These are phyloP conservation scores for Monosporascus ibericus DNA, from an alignment of 2,329 filamentous ascomycete genomes.

Conservation along the genomic window DNA sequence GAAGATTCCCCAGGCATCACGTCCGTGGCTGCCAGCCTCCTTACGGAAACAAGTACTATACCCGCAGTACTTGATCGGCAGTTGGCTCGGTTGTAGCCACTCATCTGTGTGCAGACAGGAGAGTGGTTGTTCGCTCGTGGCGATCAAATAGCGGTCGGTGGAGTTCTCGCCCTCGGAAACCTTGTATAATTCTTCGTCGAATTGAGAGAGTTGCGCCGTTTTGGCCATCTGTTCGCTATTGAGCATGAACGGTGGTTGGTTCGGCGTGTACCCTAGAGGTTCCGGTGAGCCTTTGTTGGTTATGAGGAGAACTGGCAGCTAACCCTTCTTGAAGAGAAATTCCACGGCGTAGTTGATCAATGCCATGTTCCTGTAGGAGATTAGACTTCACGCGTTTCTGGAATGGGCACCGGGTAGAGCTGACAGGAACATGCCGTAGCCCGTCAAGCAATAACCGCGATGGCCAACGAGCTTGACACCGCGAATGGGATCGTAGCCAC, in stretches of 20 bases:
- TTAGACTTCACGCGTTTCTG: too few species aligned
- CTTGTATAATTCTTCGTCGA: constrained; percentile 98
- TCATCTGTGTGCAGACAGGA: constrained; percentile 89
- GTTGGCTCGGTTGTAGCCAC: constrained; percentile 78
- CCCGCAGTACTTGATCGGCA: constrained; percentile 88
- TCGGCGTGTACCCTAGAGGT: constrained; percentile 44
- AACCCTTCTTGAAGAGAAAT: constrained; percentile 76
- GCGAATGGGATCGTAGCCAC: constrained; percentile 88
- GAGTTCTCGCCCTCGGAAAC: constrained; percentile 81
- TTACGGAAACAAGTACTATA: constrained; percentile 95
- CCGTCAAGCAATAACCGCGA: constrained; percentile 85
- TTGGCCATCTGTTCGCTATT: constrained; percentile 88
- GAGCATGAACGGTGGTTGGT: constrained; percentile 91
- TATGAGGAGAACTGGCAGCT: constrained; percentile 24
- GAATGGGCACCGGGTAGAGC: too few species aligned
- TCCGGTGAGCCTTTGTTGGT: too few species aligned
- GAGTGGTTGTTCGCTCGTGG: constrained; percentile 90
- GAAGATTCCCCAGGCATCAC: constrained; percentile 97
- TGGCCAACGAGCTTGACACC: constrained; percentile 93
- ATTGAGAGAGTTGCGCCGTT: constrained; percentile 93
- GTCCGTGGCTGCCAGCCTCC: constrained; percentile 85
- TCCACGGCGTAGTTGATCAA: constrained; percentile 92
- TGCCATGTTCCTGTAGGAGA: constrained; percentile 59
- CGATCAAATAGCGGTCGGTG: constrained; percentile 75
- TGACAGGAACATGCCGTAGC: constrained; percentile 75